phyloP scores from a whole-genome alignment of 2,329 filamentous ascomycete genomes.

The Fusarium ramigenum region DNA sequence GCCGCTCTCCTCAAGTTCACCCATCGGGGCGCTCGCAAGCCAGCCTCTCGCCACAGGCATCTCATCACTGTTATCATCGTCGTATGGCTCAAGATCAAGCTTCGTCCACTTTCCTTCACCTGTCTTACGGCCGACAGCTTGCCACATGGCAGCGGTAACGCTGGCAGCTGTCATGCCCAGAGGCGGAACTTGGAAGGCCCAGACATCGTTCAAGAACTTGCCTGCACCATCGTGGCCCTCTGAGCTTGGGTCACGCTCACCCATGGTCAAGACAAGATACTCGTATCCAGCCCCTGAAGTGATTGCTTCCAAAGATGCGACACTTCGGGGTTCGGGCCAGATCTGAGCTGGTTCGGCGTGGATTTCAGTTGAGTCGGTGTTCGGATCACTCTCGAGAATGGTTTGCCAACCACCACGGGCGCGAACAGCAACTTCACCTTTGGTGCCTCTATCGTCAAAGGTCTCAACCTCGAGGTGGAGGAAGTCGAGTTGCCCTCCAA shows the following conservation, averaged over 20 bases:
- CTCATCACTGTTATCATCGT: conserved; percentile 60
- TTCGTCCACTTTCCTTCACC: conserved; percentile 68
- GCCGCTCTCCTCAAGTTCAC: conserved; percentile 67
- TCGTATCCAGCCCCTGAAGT: conserved; percentile 68
- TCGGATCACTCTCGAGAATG: conserved; percentile 52
- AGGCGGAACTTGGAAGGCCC: conserved; percentile 70
- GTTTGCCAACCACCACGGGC: conserved; percentile 65
- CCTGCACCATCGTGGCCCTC: conserved; percentile 62
- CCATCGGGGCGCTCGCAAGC: conserved; percentile 65
- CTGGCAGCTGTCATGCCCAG: conserved; percentile 64
- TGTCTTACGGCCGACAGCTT: conserved; percentile 61
- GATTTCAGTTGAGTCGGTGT: conserved; percentile 49
- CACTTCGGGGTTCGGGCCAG: conserved; percentile 65
- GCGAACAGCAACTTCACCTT: conserved; percentile 60
- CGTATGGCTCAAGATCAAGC: conserved; percentile 58
- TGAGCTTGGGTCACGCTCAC: conserved; percentile 61
- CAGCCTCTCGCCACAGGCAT: conserved; percentile 65
- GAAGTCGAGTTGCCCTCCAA: conserved; percentile 77
- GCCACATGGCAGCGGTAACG: conserved; percentile 64
- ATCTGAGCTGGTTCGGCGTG: conserved; percentile 46
- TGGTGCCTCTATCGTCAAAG: conserved; percentile 60
- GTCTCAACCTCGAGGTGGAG: conserved; percentile 65
- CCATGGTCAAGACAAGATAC: conserved; percentile 70
- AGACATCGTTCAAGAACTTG: conserved; percentile 68
- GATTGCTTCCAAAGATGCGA: conserved; percentile 63